Evolutionary conservation across 1,284 basidiomycete species (phyloP), one percentile per base, ranked within the genome.

Genomic region (Agroathelia rolfsii): DNA sequence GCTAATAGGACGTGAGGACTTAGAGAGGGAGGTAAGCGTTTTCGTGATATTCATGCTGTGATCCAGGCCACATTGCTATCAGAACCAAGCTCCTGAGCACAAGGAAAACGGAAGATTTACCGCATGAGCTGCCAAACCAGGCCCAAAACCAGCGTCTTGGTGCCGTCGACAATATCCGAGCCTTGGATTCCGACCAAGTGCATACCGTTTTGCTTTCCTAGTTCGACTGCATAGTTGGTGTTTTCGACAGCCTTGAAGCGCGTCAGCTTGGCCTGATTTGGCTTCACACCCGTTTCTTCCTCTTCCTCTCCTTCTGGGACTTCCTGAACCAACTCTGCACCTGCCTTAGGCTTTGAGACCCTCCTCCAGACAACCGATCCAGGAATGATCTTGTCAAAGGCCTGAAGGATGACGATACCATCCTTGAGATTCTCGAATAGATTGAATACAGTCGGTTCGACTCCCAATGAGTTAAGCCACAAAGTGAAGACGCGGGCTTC

Each of bases 221-320:
- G 76, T 33, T 98, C 94, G 32, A 97, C 83, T 4, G 68, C 79
- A 49, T 98, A 98, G 57, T 98, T 98, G 34, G 89, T 96, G 61
- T 98, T 98, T 61, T 98, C 95, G 21, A 98, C 92, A 27, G 80
- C 80, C 68, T 98, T 98, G 72, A 97, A 98, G 35, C 90, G 71
- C 22, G 89, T 92, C 14, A 98, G 66, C 35, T 78, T 84, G 51
- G 81, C 82, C 51, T 84, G 84, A 45, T 76, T 81, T 6, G 79
- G 81, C 5, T 71, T 81, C 30, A 81, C 76, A 18, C 80, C 81
- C 28, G 80, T 79, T 41, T 85, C 82, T 35, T 70, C 74, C 36
- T 72, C 81, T 40, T 78, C 80, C 25, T 83, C 82, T 14, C 66
- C 80, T 3, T 69, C 68, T 6, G 43, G 39, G 11, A 48, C 45